Conservation (phyloP, 495 filamentous ascomycete species). For the Penicillium atrosanguineum region DNA sequence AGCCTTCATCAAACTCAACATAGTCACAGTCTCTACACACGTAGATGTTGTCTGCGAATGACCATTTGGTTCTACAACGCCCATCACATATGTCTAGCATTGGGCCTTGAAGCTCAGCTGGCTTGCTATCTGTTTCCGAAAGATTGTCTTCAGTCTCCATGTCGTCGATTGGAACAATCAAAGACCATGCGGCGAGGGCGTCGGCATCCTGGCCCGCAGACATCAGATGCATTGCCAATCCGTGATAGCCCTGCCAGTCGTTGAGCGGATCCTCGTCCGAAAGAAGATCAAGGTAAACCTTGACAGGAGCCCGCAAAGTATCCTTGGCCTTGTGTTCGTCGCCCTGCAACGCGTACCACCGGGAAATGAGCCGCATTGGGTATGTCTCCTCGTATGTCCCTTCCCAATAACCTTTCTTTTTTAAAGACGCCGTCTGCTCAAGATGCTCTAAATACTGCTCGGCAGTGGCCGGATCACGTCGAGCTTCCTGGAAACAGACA, state of each 20-base stretch:
- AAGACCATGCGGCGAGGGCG: slow-evolving; percentile 19
- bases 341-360: slow-evolving; percentile 28
- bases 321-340: slow-evolving; percentile 24
- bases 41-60: slow-evolving; percentile 26
- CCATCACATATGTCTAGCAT: slow-evolving; percentile 22
- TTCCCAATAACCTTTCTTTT: no score
- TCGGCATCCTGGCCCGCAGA: slow-evolving; percentile 13
- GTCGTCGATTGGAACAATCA: slow-evolving; percentile 5
- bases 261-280: slow-evolving; percentile 43
- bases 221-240: slow-evolving; percentile 22
- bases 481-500: slow-evolving; percentile 3
- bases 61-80: slow-evolving; percentile 21
- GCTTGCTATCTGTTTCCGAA: background rate
- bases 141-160: background rate
- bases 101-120: slow-evolving; percentile 2
- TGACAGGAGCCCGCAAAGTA: slow-evolving; percentile 28
- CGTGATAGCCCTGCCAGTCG: slow-evolving; percentile 36
- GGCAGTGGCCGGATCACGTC: background rate
- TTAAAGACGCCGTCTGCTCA: background rate
- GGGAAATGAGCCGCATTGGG: slow-evolving; percentile 14
- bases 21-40: slow-evolving; percentile 39
- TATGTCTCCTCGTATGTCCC: background rate
- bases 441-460: background rate
- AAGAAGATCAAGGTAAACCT: slow-evolving; percentile 37
- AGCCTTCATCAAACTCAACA: slow-evolving; percentile 26